Percentiles rank a stretch among this genome's conserved stretches.
These are phyloP conservation scores for Sarocladium kiliense DNA, from an alignment of 2,329 filamentous ascomycete genomes.

Conservation along the genomic window DNA sequence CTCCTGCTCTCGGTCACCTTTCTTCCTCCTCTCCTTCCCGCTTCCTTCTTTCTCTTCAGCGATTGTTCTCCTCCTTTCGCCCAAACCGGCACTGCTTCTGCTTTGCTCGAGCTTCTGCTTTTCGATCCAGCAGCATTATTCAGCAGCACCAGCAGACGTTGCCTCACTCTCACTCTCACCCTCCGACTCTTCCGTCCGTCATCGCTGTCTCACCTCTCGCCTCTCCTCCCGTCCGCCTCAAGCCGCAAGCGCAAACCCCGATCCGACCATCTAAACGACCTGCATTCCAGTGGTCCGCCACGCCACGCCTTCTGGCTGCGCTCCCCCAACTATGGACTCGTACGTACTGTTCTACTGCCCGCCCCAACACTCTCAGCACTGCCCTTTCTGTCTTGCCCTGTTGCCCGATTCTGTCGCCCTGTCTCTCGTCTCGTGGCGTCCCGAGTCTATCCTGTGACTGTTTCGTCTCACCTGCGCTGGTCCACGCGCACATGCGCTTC, in stretches of 20 bases:
- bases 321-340: constrained; percentile 11
- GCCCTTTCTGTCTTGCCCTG: neutral
- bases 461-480: constrained; percentile 2
- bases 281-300: neutral
- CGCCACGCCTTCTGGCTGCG: neutral
- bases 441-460: neutral
- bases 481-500: neutral
- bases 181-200: no score
- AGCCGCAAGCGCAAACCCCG: neutral
- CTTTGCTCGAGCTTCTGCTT: neutral
- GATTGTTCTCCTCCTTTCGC: neutral
- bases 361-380: neutral
- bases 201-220: neutral
- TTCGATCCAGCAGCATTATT: no score
- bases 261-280: neutral
- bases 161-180: no score
- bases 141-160: no score
- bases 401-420: neutral
- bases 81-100: neutral
- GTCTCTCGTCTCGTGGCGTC: neutral
- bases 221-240: neutral
- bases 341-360: constrained; percentile 9
- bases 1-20: neutral
- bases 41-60: neutral
- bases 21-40: neutral